These are phyloP conservation scores for Mucor velutinosus DNA, from an alignment of 371 early-diverging fungal genomes.

Conservation along the genomic window DNA sequence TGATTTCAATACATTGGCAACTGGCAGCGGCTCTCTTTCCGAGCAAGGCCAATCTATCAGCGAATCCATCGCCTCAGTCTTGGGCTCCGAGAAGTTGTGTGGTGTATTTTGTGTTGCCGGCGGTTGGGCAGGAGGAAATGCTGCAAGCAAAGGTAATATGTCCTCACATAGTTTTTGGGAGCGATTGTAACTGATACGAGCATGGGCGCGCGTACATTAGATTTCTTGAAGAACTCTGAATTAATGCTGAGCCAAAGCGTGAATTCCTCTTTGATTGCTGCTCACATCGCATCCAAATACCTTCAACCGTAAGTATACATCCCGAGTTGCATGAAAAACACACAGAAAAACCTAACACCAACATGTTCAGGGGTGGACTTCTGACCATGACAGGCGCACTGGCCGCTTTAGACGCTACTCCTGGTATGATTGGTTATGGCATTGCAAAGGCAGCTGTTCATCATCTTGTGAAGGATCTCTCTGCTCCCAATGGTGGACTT, in stretches of 20 bases:
- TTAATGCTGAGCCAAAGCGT: constrained; percentile 84
- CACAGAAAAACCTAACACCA: neutral
- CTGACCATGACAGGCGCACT: constrained; percentile 84
- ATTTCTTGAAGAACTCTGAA: constrained; percentile 71
- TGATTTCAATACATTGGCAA: constrained; percentile 66
- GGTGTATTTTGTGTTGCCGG: constrained; percentile 95
- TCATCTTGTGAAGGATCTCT: constrained; percentile 83
- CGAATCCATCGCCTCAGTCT: constrained; percentile 33
- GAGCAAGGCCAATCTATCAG: constrained; percentile 64
- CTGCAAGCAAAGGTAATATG: constrained; percentile 62
- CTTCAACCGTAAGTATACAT: constrained; percentile 64
- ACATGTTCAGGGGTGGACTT: constrained; percentile 68
- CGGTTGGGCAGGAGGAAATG: constrained; percentile 97
- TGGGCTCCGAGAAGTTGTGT: constrained; percentile 62
- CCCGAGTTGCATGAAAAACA: neutral
- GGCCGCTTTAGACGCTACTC: constrained; percentile 79
- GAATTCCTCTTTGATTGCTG: constrained; percentile 80
- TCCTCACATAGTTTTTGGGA: neutral
- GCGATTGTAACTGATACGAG: neutral
- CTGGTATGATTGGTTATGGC: constrained; percentile 94
- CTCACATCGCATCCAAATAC: constrained; percentile 76
- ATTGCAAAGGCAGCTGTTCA: constrained; percentile 94
- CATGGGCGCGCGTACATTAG: constrained; percentile 36
- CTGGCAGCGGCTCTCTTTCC: constrained; percentile 45
- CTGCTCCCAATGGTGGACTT: constrained; percentile 76